Evolutionary conservation across 2,329 filamentous ascomycete genomes (phyloP).

Genomic region (Pseudogymnoascus sp.): DNA sequence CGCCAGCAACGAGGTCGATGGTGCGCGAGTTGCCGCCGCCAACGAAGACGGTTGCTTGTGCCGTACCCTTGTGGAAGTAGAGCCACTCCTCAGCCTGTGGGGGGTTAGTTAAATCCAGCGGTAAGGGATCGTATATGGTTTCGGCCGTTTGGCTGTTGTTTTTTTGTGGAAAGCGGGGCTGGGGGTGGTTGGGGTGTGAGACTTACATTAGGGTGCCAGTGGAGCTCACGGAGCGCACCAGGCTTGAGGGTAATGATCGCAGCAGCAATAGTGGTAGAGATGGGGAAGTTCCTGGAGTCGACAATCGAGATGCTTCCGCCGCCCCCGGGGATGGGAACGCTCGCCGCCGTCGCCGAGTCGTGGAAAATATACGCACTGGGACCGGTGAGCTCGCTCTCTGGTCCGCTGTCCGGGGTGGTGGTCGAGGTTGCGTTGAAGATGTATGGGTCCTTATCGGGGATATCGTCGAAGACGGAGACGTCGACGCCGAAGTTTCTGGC

Average conservation of each 20-base stretch:
- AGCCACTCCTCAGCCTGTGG: constrained; percentile 59
- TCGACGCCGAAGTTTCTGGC: constrained; percentile 63
- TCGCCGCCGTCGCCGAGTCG: constrained; percentile 35
- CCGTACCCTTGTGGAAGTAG: constrained; percentile 58
- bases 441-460: constrained; percentile 51
- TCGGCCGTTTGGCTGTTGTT: not conserved
- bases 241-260: constrained; percentile 57
- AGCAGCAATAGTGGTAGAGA: constrained; percentile 56
- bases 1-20: constrained; percentile 59
- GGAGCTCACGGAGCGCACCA: constrained; percentile 53
- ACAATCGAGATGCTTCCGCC: constrained; percentile 57
- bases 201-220: constrained; percentile 61
- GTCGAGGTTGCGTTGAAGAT: constrained; percentile 50
- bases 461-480: constrained; percentile 47
- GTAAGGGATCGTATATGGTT: not conserved
- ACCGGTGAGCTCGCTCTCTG: constrained; percentile 41
- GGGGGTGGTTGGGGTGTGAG: not conserved
- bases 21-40: constrained; percentile 53
- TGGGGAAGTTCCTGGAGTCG: constrained; percentile 59
- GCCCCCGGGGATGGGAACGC: constrained; percentile 42
- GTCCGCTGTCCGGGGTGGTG: constrained; percentile 36
- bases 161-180: not conserved
- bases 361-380: constrained; percentile 58
- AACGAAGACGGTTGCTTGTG: constrained; percentile 56
- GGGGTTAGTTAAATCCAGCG: not conserved